phyloP scores from a whole-genome alignment of 2,329 filamentous ascomycete species.

The Lasiodiplodia citricola region DNA sequence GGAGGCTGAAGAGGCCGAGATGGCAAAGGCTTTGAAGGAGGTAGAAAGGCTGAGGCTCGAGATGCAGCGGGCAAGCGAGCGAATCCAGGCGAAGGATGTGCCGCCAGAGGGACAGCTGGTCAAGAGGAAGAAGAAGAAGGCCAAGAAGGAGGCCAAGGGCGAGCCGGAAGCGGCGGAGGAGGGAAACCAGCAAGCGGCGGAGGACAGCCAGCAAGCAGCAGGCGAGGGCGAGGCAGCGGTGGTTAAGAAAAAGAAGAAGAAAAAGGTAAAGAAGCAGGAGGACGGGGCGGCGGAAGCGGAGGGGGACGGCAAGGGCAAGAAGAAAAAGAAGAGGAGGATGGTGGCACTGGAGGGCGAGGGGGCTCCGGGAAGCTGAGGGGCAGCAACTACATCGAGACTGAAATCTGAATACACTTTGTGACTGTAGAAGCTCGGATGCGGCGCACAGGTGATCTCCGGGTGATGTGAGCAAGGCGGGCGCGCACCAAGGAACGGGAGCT shows the following conservation, averaged over 20 bases:
- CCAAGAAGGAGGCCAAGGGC: constrained; percentile 64
- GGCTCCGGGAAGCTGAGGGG: not conserved
- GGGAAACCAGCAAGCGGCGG: constrained; percentile 28
- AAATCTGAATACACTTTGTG: not conserved
- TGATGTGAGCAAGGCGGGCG: not conserved
- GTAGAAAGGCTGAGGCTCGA: constrained; percentile 85
- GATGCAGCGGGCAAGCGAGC: constrained; percentile 83
- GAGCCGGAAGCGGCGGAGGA: not conserved
- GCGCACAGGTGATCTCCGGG: constrained; percentile 17
- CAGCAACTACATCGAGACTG: not conserved
- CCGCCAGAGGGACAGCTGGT: constrained; percentile 69
- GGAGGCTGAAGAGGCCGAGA: constrained; percentile 81
- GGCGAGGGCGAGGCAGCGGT: constrained; percentile 25
- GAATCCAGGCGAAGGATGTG: constrained; percentile 73
- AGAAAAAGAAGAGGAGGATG: constrained; percentile 49
- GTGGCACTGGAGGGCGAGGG: constrained; percentile 30
- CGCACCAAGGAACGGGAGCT: constrained; percentile 18
- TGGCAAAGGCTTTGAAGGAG: constrained; percentile 85
- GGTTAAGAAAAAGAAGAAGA: constrained; percentile 47
- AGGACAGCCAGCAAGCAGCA: constrained; percentile 28
- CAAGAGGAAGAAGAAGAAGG: constrained; percentile 63
- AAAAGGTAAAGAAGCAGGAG: constrained; percentile 42
- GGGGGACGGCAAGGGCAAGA: constrained; percentile 38
- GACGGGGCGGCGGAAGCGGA: constrained; percentile 31
- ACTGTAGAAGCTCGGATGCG: not conserved